Percentiles rank a stretch among this genome's conserved stretches.
Conservation (phyloP, 345 rosid species). For the rapeseed (Brassica napus) region Da-Ae NC_063439.1:175501-176000, state of each 20-base stretch:
- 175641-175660: background rate
- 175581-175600: conserved; percentile 45
- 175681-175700: too few species aligned
- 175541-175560: conserved; percentile 61
- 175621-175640: conserved; percentile 1
- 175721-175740: too few species aligned
- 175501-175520: conserved; percentile 49
- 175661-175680: background rate
- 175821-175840: too few species aligned
- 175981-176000: background rate
- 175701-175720: too few species aligned
- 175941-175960: background rate
- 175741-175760: too few species aligned
- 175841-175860: too few species aligned
- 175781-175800: too few species aligned
- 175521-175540: conserved; percentile 66
- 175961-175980: background rate
- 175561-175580: conserved; percentile 61
- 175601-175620: conserved; percentile 45
- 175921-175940: background rate
- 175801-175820: too few species aligned
- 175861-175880: background rate
- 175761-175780: too few species aligned
- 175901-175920: background rate
- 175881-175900: background rate